Evolutionary conservation across 805 yeast genomes (phyloP), one percentile per base, ranked within the genome.

Genomic region (Monosporozyma unispora): DNA sequence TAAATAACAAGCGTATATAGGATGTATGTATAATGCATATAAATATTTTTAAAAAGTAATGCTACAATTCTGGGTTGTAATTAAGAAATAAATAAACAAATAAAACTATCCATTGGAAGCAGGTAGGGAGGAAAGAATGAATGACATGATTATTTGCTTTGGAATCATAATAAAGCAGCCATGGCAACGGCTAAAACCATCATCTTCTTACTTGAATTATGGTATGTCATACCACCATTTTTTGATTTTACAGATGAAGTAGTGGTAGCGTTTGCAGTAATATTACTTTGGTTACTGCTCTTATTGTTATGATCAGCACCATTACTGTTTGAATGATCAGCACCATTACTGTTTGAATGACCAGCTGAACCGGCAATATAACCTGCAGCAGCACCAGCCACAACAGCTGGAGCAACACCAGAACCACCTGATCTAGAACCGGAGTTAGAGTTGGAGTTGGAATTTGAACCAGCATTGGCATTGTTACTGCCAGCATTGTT

Each of bases 311-410:
- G 4, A 8, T 25, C 8, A 25, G 27, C 27, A 25, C 27, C 27
- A 25, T 19, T 33, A 14, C n/a, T 48, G 37, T 33, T 44, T 9
- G 35, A 29, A 27, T 33, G 88, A 14, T 10, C n/a, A 27, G n/a
- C 27, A n/a, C n/a, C n/a, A n/a, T 18, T 33, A 14, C n/a, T 48
- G 37, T 33, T 44, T 9, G 35, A 29, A 27, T 33, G 88, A 14
- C 16, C n/a, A 27, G n/a, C 27, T 3, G 46, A n/a, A 27, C 48
- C 50, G 11, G 28, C 28, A 23, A 33, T 16, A 18, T 31, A 28
- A 41, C 48, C 51, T 6, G 46, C 49, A 27, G 39, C 46, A 43
- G 50, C 52, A 35, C 49, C 51, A 18, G 14, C 39, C 4, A 18
- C 39, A 4, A 19, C 39, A 25, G 46, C 54, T 18, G 46, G 48